phyloP scores from a whole-genome alignment of 805 yeast genomes.

The Wickerhamomyces rabaulensis region DNA sequence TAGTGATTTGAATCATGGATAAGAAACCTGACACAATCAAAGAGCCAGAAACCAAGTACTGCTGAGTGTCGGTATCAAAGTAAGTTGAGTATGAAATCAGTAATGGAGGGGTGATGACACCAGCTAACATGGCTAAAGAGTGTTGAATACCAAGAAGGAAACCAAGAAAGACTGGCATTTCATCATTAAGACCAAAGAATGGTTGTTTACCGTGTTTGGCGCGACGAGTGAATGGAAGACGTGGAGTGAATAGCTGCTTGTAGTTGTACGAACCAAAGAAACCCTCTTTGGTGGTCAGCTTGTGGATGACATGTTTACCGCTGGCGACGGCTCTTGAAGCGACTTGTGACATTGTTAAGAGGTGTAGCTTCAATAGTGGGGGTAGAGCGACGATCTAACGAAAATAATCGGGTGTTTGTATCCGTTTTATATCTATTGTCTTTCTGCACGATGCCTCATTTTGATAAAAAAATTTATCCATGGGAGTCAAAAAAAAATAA shows the following conservation, averaged over 20 bases:
- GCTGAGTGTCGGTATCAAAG: constrained; percentile 43
- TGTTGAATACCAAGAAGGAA: constrained; percentile 81
- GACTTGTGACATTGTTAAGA: neutral
- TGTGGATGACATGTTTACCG: constrained; percentile 3
- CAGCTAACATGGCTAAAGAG: constrained; percentile 86
- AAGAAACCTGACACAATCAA: constrained; percentile 68
- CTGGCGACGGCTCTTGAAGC: neutral
- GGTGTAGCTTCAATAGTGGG: neutral
- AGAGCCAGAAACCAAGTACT: constrained; percentile 67
- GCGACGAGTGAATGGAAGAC: constrained; percentile 54
- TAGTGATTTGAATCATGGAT: constrained; percentile 71
- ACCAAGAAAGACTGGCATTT: constrained; percentile 76
- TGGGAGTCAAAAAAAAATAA: neutral
- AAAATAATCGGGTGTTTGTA: neutral
- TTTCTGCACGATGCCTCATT: neutral
- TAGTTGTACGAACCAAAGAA: constrained; percentile 86
- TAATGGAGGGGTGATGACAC: constrained; percentile 80
- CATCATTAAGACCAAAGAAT: constrained; percentile 74
- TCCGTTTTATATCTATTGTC: neutral
- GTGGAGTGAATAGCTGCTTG: constrained; percentile 72
- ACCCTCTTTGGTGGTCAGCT: constrained; percentile 67
- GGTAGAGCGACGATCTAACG: neutral
- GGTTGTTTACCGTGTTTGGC: constrained; percentile 53
- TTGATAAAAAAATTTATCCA: neutral
- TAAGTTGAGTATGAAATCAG: constrained; percentile 64